Percentiles rank a stretch among this genome's conserved stretches.
Evolutionary conservation across 2,329 filamentous ascomycete genomes (phyloP).

Genomic region (Coniochaeta prunicola): DNA sequence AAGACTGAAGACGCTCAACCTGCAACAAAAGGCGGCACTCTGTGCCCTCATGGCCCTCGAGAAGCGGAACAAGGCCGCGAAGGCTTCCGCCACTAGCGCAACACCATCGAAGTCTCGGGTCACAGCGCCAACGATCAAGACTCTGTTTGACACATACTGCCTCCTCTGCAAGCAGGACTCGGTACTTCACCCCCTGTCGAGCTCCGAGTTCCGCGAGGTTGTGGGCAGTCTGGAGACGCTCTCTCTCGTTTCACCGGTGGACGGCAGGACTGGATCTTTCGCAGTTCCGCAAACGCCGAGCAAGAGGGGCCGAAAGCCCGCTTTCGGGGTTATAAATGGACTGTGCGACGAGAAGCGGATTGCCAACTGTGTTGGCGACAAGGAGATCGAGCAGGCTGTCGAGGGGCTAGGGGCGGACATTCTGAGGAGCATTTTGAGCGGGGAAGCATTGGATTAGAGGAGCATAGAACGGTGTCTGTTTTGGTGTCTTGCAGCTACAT

Average conservation of each 20-base stretch:
- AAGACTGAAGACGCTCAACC: conserved; percentile 77
- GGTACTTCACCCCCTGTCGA: conserved; percentile 81
- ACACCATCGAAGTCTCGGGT: conserved; percentile 57
- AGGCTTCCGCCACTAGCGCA: conserved; percentile 18
- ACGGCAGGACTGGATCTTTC: conserved; percentile 63
- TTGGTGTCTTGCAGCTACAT: neutral
- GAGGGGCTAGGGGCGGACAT: conserved; percentile 56
- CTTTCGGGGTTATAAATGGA: conserved; percentile 37
- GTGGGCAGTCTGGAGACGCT: conserved; percentile 83
- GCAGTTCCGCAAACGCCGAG: conserved; percentile 62
- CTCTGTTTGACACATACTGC: conserved; percentile 77
- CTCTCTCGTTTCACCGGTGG: conserved; percentile 66
- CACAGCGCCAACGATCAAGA: conserved; percentile 72
- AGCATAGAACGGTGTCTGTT: neutral
- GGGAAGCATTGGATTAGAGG: conserved; percentile 50
- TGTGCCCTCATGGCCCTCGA: conserved; percentile 87
- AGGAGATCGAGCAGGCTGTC: conserved; percentile 67
- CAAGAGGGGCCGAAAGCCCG: conserved; percentile 54
- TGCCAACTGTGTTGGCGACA: conserved; percentile 71
- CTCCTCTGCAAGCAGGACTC: conserved; percentile 78
- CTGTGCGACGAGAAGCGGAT: conserved; percentile 66
- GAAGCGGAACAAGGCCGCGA: conserved; percentile 55
- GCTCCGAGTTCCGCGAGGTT: conserved; percentile 91
- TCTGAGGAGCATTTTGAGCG: conserved; percentile 53
- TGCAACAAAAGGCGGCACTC: conserved; percentile 93